Percentiles rank a stretch among this genome's conserved stretches.
phyloP scores from a whole-genome alignment of 768 basidiomycete species.

The Rhizopogon rudus region DNA sequence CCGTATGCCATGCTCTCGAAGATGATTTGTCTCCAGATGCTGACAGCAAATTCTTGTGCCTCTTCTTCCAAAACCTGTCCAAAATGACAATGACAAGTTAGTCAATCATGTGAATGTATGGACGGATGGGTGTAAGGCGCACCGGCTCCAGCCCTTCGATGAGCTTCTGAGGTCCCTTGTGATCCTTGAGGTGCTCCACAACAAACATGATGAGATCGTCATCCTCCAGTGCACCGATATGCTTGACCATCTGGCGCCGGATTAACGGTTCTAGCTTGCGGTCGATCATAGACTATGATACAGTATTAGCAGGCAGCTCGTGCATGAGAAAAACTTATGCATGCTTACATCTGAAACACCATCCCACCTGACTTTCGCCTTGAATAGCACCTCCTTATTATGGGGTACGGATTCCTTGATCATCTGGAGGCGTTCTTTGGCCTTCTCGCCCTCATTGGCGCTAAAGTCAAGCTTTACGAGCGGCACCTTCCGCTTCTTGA shows the following conservation, averaged over 20 bases:
- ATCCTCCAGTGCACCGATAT: slow-evolving; percentile 89
- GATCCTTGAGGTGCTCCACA: slow-evolving; percentile 87
- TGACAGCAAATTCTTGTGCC: slow-evolving; percentile 69
- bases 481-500: slow-evolving; percentile 77
- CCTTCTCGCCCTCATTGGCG: slow-evolving; percentile 77
- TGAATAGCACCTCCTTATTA: slow-evolving; percentile 76
- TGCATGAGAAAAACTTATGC: slow-evolving; percentile 2
- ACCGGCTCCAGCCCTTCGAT: slow-evolving; percentile 91
- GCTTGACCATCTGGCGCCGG: slow-evolving; percentile 77
- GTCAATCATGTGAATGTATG: slow-evolving; percentile 1
- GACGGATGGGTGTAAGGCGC: slow-evolving; percentile 25
- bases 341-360: slow-evolving; percentile 76
- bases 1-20: slow-evolving; percentile 94
- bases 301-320: slow-evolving; percentile 10
- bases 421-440: slow-evolving; percentile 74
- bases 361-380: slow-evolving; percentile 87
- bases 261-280: slow-evolving; percentile 84
- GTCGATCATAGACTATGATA: slow-evolving; percentile 64
- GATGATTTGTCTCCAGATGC: slow-evolving; percentile 87
- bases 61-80: slow-evolving; percentile 89
- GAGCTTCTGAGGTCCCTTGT: slow-evolving; percentile 79
- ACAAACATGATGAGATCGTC: slow-evolving; percentile 94
- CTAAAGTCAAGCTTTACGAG: slow-evolving; percentile 90
- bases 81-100: not conserved
- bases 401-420: slow-evolving; percentile 70